A percentile compares a stretch with the other conserved stretches of the same genome.
Conservation (phyloP, 129 eudicot species). For the Arctium minus region DNA sequence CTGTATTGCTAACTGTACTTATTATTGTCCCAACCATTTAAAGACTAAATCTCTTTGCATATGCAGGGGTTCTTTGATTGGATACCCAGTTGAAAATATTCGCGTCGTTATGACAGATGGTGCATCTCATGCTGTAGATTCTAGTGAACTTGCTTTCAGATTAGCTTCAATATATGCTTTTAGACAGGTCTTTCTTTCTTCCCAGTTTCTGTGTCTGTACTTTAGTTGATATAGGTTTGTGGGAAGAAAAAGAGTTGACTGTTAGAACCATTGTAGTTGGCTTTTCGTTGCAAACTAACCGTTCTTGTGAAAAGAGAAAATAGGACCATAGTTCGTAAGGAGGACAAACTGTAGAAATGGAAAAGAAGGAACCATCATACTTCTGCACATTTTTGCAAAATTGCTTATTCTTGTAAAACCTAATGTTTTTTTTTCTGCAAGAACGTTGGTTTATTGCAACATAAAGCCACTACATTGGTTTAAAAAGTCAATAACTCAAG, state of each 20-base stretch:
- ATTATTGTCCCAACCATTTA: neutral
- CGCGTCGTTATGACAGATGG: slow-evolving; percentile 87
- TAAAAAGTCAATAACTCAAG: neutral
- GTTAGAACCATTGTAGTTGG: neutral
- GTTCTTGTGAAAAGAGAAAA: neutral
- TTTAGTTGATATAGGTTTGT: neutral
- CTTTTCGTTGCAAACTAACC: neutral
- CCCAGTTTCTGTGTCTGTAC: neutral
- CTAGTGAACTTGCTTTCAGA: slow-evolving; percentile 99
- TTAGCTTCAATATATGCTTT: slow-evolving; percentile 95
- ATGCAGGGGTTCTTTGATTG: slow-evolving; percentile 90
- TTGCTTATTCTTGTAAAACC: neutral
- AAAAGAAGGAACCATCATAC: neutral
- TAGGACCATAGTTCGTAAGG: neutral
- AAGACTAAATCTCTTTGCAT: slow-evolving; percentile 21
- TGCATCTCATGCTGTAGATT: slow-evolving; percentile 92
- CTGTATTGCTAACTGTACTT: neutral
- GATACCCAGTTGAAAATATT: slow-evolving; percentile 88
- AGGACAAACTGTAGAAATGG: neutral
- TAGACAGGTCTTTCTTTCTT: slow-evolving; percentile 67
- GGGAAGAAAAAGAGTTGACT: neutral
- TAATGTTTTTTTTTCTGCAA: neutral
- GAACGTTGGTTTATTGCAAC: neutral
- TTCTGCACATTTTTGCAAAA: neutral
- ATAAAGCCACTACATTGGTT: neutral